Evolutionary conservation across 345 rosid genomes (phyloP).

Genomic region (Eutrema yunnanense): DNA sequence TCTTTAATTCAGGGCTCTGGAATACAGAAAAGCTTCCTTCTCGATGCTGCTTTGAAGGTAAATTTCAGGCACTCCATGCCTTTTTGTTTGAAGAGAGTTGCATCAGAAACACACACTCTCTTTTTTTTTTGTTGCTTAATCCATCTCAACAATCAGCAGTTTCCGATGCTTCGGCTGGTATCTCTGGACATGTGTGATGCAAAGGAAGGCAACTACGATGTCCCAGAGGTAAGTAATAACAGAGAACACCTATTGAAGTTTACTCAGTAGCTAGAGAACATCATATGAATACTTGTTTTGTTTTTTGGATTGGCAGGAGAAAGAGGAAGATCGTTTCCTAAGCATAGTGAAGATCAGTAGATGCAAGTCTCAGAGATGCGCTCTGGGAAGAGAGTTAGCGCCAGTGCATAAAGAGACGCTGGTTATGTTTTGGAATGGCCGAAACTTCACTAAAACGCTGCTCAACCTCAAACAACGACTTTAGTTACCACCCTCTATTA

Average conservation of each 20-base stretch:
- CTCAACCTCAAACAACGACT: conserved; percentile 67
- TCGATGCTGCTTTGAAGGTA: conserved; percentile 62
- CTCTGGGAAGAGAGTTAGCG: conserved; percentile 18
- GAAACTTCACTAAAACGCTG: conserved; percentile 33
- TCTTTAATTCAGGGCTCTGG: conserved; percentile 54
- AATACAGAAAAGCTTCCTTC: conserved; percentile 45
- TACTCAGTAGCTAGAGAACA: not conserved
- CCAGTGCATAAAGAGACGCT: conserved; percentile 55
- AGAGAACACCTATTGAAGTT: not conserved
- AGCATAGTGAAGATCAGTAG: conserved; percentile 55
- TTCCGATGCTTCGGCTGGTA: conserved; percentile 63
- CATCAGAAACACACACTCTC: not conserved
- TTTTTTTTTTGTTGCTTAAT: not conserved
- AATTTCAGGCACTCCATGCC: not conserved
- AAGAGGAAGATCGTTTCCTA: conserved; percentile 30
- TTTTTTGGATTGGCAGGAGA: conserved; percentile 12
- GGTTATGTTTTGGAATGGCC: conserved; percentile 46
- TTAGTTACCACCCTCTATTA: conserved; percentile 3
- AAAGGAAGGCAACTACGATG: conserved; percentile 51
- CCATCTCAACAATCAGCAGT: conserved; percentile 26
- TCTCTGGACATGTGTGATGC: conserved; percentile 73
- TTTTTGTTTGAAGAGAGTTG: not conserved
- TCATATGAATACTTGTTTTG: not conserved
- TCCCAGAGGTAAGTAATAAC: conserved; percentile 49
- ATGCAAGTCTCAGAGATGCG: conserved; percentile 42